Conservation (phyloP, 2,329 filamentous ascomycete species). For the Colletotrichum sojae region DNA sequence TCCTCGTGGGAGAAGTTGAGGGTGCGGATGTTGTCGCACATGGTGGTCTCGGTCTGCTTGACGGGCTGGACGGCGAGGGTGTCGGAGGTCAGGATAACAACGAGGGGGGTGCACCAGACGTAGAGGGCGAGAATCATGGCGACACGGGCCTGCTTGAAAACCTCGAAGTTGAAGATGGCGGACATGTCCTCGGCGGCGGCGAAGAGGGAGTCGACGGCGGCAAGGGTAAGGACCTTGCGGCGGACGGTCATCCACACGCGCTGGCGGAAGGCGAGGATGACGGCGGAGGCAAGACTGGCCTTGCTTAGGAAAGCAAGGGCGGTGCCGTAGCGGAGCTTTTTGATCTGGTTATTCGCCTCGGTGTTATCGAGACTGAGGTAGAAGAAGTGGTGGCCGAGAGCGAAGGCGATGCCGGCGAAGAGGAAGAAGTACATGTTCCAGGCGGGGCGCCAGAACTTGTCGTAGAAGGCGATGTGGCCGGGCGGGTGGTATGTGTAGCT, state of each 20-base stretch:
- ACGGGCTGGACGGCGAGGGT: constrained; percentile 51
- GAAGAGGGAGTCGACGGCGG: constrained; percentile 49
- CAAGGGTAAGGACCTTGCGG: constrained; percentile 41
- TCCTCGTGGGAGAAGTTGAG: constrained; percentile 54
- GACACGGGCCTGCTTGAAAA: constrained; percentile 50
- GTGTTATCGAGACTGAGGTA: constrained; percentile 49
- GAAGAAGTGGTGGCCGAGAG: constrained; percentile 54
- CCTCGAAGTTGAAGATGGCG: constrained; percentile 48
- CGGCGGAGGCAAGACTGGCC: constrained; percentile 51
- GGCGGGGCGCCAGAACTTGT: constrained; percentile 52
- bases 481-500: constrained; percentile 33
- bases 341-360: constrained; percentile 50
- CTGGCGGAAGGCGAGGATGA: constrained; percentile 47
- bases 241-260: constrained; percentile 45
- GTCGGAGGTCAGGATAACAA: constrained; percentile 56
- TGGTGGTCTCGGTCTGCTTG: constrained; percentile 44
- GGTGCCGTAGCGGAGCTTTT: constrained; percentile 53
- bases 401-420: constrained; percentile 49
- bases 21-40: constrained; percentile 48
- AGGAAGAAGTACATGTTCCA: constrained; percentile 54
- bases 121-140: constrained; percentile 52
- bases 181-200: constrained; percentile 51
- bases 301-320: constrained; percentile 54
- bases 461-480: constrained; percentile 22
- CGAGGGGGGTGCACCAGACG: constrained; percentile 55